Base-by-base conservation (phyloP, 169 alveolate species). In the Theileria parva region DNA sequence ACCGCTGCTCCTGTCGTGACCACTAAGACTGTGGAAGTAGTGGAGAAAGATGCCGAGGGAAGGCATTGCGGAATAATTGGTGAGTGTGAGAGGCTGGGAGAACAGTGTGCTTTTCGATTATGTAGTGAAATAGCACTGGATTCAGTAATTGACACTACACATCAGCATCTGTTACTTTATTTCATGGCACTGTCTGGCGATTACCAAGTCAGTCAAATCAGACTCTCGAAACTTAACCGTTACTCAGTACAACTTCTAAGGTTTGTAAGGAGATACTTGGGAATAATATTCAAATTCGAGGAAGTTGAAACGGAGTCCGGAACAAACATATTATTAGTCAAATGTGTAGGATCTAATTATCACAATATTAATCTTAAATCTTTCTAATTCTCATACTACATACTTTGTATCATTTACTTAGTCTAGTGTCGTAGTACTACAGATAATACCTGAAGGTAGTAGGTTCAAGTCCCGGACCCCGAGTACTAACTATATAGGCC, bases 101-200 rank as follows among this genome's bases (percentile, higher is more conserved):
- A 34, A 21, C 17, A 9, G 19, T 81, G 74, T 17, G 86, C 91
- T 2, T 30, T n/a, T 15, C 68, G 91, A 4, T 83, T 85, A 12
- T 53, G 72, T 51, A 5, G 74, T 23, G 91, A 85, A 59, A 85
- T 85, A 11, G 23, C 63, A 64, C 48, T 85, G 32, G 79, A 69
- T 34, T 85, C 86, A 23, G 50, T 71, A 25, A 8, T 85, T 34
- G 91, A 85, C 71, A 71, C 91, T 21, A 70, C 87, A 12, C 91
- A 85, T 44, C 87, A 85, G 85, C 91, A 85, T 34, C 17, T 85
- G 68, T 80, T 79, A 9, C 59, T 85, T 0, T 4, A 77, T 19
- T 85, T 85, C 74, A 78, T 78, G 87, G 86, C 91, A 30, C 53
- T 85, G 75, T 44, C 87, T 12, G 91, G 88, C 8, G 91, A 85